Conservation (phyloP, 2,329 filamentous ascomycete genomes). For the Tolypocladium ophioglossoides region DNA sequence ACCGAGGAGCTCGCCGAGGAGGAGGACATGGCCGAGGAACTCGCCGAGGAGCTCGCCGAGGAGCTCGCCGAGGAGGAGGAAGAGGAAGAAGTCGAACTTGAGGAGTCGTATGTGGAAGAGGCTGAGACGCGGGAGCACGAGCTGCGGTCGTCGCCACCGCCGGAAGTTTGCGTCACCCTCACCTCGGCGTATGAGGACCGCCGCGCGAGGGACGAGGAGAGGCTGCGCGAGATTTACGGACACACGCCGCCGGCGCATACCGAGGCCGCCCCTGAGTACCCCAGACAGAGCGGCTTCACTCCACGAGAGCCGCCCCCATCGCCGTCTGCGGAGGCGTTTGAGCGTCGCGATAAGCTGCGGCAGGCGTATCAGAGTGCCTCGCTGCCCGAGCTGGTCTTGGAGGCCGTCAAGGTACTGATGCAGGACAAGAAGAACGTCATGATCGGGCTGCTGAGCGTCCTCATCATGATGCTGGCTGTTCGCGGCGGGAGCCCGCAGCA, state of each 20-base stretch:
- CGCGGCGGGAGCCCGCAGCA: constrained; percentile 13
- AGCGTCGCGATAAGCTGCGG: constrained; percentile 18
- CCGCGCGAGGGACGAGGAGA: constrained; percentile 35
- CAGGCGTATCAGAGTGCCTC: constrained; percentile 31
- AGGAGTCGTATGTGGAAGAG: constrained; percentile 4
- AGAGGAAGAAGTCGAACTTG: neutral
- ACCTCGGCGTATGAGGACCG: constrained; percentile 18
- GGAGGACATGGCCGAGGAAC: too few relatives aligned
- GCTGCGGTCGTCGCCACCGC: constrained; percentile 5
- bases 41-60: too few relatives aligned
- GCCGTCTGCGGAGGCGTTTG: constrained; percentile 14
- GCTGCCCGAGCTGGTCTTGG: constrained; percentile 41
- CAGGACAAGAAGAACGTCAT: constrained; percentile 48
- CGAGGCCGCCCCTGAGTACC: constrained; percentile 5
- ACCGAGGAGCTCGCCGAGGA: constrained; percentile 14
- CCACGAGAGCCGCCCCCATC: constrained; percentile 8
- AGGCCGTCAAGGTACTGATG: constrained; percentile 42
- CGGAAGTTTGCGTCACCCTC: constrained; percentile 6
- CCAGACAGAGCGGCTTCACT: constrained; percentile 4
- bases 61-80: constrained; percentile 15
- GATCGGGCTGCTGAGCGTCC: constrained; percentile 41
- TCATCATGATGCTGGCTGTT: constrained; percentile 42
- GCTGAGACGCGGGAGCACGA: constrained; percentile 1
- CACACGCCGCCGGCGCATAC: constrained; percentile 13
- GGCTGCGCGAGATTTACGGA: constrained; percentile 44